phyloP scores from a whole-genome alignment of 768 basidiomycete species.

The Leccinum sublutescens region DNA sequence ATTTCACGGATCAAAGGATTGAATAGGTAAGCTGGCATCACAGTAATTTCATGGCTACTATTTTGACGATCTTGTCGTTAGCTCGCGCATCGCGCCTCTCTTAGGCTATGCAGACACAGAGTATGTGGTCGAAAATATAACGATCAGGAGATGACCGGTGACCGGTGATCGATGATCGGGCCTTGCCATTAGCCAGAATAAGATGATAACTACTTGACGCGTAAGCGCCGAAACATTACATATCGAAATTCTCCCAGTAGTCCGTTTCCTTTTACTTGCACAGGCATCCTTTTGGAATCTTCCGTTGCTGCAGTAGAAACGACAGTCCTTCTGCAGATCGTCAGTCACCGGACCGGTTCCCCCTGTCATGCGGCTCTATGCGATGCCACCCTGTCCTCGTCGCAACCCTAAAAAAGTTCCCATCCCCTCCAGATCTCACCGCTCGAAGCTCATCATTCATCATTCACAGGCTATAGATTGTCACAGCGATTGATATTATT shows the following conservation, averaged over 20 bases:
- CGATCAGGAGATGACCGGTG: slow-evolving; percentile 46
- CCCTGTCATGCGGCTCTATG: background rate
- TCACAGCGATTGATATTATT: background rate
- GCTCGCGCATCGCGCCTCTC: slow-evolving; percentile 74
- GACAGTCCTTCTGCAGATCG: background rate
- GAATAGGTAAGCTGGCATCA: slow-evolving; percentile 67
- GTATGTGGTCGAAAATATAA: slow-evolving; percentile 95
- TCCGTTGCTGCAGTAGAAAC: background rate
- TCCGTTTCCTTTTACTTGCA: background rate
- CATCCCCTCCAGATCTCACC: background rate
- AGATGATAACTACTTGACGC: background rate
- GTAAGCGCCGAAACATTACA: background rate
- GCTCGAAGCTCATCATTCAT: background rate
- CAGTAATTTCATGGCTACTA: background rate
- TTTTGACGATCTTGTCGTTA: slow-evolving; percentile 33
- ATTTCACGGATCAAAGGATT: slow-evolving; percentile 84
- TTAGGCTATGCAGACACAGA: slow-evolving; percentile 96
- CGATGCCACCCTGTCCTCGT: background rate
- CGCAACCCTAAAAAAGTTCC: background rate
- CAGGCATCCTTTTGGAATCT: background rate
- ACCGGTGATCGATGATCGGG: background rate
- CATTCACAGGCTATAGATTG: no score
- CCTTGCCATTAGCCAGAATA: background rate
- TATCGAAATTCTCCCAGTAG: background rate
- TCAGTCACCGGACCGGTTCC: background rate